A percentile compares a stretch with the other conserved stretches of the same genome.
Conservation (phyloP, 2,329 filamentous ascomycete species). For the Alternaria burnsii region DNA sequence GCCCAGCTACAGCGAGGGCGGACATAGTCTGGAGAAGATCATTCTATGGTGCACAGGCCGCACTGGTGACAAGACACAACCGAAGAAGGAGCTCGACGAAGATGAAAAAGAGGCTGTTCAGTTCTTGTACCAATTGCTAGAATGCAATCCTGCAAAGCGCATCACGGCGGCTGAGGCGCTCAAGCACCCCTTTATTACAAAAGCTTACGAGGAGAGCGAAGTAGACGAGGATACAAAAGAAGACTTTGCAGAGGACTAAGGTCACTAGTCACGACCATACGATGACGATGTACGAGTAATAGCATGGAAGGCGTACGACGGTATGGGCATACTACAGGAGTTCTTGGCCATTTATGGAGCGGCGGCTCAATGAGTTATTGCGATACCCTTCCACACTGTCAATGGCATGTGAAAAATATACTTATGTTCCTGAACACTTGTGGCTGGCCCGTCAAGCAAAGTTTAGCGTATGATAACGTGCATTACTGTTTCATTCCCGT, state of each 20-base stretch:
- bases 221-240: slow-evolving; percentile 47
- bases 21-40: slow-evolving; percentile 91
- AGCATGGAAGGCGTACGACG: slow-evolving; percentile 36
- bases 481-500: background rate
- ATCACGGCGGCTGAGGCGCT: slow-evolving; percentile 80
- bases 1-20: slow-evolving; percentile 84
- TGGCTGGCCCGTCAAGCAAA: background rate
- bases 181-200: slow-evolving; percentile 71
- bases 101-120: slow-evolving; percentile 77
- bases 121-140: slow-evolving; percentile 76
- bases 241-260: slow-evolving; percentile 38
- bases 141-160: slow-evolving; percentile 76
- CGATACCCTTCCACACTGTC: slow-evolving; percentile 40
- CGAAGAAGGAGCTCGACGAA: slow-evolving; percentile 62
- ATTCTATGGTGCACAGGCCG: slow-evolving; percentile 93
- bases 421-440: background rate
- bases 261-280: slow-evolving; percentile 19
- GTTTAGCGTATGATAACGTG: background rate
- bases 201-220: slow-evolving; percentile 40
- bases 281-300: slow-evolving; percentile 27
- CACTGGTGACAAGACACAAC: slow-evolving; percentile 62
- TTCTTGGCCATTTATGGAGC: slow-evolving; percentile 35
- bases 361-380: slow-evolving; percentile 31
- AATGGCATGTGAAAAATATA: slow-evolving; percentile 1
- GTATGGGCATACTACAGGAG: slow-evolving; percentile 38